Percentiles rank a stretch among this genome's conserved stretches.
These are phyloP conservation scores for Toxoplasma gondii DNA, from an alignment of 169 alveolate genomes.

Conservation along the genomic window DNA sequence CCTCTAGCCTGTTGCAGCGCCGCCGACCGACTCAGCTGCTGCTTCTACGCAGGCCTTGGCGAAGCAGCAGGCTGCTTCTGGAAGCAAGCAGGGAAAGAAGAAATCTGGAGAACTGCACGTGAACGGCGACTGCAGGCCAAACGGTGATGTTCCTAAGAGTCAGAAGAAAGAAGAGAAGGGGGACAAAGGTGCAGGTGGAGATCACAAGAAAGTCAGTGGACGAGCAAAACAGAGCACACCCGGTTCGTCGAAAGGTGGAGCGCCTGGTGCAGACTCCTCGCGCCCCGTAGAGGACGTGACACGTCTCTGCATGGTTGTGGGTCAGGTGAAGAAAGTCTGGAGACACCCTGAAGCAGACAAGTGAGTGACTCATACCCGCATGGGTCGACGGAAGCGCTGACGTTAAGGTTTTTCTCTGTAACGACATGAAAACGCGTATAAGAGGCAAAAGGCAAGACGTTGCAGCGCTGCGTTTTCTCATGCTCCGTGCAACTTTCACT, in stretches of 20 bases:
- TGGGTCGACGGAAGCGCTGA: background rate
- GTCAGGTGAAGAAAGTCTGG: background rate
- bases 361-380: background rate
- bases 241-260: background rate
- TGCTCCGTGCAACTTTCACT: no score
- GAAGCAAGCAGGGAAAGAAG: background rate
- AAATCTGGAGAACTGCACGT: background rate
- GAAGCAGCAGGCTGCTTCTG: background rate
- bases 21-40: background rate
- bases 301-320: background rate
- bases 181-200: background rate
- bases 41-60: background rate
- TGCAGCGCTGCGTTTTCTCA: no score
- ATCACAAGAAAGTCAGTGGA: background rate
- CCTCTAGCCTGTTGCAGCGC: background rate
- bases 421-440: no score
- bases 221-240: background rate
- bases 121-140: background rate
- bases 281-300: constrained; percentile 13
- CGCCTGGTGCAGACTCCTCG: background rate
- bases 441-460: no score
- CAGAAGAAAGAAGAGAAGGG: background rate
- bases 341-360: constrained; percentile 19
- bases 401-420: background rate
- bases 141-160: background rate